These are phyloP conservation scores for Nothopassalora personata DNA, from an alignment of 2,329 filamentous ascomycete species.

Conservation along the genomic window DNA sequence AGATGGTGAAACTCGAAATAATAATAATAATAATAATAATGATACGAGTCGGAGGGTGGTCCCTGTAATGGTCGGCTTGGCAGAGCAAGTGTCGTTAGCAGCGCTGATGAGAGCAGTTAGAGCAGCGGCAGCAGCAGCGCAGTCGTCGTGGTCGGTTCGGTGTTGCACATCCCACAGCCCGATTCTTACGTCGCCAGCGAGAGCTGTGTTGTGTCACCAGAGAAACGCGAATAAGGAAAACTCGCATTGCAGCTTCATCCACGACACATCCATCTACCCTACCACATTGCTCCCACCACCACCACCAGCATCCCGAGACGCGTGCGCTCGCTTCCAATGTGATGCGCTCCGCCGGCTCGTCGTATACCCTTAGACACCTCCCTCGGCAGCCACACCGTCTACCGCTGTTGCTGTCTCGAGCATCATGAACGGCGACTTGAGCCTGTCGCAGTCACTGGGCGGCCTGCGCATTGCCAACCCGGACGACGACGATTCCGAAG, in stretches of 20 bases:
- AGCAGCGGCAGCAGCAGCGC: not conserved
- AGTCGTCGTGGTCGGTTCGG: not conserved
- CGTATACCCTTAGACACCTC: not conserved
- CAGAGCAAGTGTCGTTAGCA: not conserved
- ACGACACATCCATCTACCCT: not conserved
- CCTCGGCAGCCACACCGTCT: slow-evolving; percentile 8
- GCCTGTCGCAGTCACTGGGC: slow-evolving; percentile 84
- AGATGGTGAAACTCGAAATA: not conserved
- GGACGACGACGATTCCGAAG: slow-evolving; percentile 55
- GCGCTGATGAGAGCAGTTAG: not conserved
- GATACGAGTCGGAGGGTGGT: not conserved
- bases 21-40: not conserved
- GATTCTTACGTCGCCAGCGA: not conserved
- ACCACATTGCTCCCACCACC: not conserved
- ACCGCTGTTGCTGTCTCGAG: not conserved
- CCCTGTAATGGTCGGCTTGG: not conserved
- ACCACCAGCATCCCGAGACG: not conserved
- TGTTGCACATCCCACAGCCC: not conserved
- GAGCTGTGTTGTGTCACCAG: not conserved
- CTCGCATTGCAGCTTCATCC: not conserved
- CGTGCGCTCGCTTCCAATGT: not conserved
- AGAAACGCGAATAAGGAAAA: not conserved
- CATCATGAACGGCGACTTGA: slow-evolving; percentile 86
- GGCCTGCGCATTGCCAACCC: slow-evolving; percentile 96
- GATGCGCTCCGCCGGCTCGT: not conserved